These are phyloP conservation scores for Garcia nutans DNA, from an alignment of 345 rosid genomes.

Conservation along the genomic window DNA sequence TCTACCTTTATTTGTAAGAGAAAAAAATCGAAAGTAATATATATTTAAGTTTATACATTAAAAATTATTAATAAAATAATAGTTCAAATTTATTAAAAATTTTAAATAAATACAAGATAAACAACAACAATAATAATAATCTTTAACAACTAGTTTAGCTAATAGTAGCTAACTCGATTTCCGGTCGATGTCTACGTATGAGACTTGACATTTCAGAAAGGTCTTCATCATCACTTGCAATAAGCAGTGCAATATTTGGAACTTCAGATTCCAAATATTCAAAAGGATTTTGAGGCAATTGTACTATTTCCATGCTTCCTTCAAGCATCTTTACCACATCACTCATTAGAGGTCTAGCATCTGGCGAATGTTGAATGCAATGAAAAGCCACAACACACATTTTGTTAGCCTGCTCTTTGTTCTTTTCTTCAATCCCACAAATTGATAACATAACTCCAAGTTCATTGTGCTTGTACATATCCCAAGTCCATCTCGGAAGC, in stretches of 20 bases:
- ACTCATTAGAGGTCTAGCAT: slow-evolving; percentile 38
- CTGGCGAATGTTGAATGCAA: slow-evolving; percentile 36
- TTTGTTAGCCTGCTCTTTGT: slow-evolving; percentile 27
- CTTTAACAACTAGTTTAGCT: too few relatives aligned
- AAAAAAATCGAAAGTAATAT: too few relatives aligned
- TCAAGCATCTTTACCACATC: slow-evolving; percentile 36
- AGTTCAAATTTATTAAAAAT: too few relatives aligned
- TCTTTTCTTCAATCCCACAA: slow-evolving; percentile 26
- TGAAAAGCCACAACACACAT: slow-evolving; percentile 31
- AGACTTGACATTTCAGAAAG: neutral
- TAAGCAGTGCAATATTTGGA: neutral
- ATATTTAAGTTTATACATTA: too few relatives aligned
- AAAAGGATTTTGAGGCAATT: slow-evolving; percentile 28
- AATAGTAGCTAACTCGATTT: slow-evolving; percentile 19
- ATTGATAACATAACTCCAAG: neutral
- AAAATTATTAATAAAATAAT: too few relatives aligned
- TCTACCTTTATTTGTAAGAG: too few relatives aligned
- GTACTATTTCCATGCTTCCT: slow-evolving; percentile 27
- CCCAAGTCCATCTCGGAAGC: slow-evolving; percentile 23
- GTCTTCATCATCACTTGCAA: neutral
- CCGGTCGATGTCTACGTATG: neutral
- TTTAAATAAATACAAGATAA: too few relatives aligned
- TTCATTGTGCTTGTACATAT: slow-evolving; percentile 10
- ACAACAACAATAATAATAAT: too few relatives aligned
- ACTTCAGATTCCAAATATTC: slow-evolving; percentile 16